A percentile compares a stretch with the other conserved stretches of the same genome.
Evolutionary conservation across 371 early-diverging fungal species (phyloP).

Genomic region (Mucor sp.): DNA sequence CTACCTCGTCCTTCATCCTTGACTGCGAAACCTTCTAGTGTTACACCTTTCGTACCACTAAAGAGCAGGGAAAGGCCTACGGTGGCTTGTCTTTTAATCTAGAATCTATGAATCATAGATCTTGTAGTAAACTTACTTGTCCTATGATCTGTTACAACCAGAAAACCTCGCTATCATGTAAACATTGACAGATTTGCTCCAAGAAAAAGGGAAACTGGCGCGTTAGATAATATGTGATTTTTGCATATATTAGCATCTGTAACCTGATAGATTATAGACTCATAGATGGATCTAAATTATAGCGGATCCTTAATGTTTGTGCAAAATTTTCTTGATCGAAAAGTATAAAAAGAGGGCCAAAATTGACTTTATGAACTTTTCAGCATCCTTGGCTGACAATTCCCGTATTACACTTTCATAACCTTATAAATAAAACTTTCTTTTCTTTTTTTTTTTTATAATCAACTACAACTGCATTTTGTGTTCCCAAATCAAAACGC

Average conservation of each 20-base stretch:
- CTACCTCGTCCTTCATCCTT: not conserved
- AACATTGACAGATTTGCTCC: not conserved
- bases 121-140: not conserved
- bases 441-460: slow-evolving; percentile 16
- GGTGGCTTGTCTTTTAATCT: not conserved
- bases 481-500: slow-evolving; percentile 6
- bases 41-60: not conserved
- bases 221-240: not conserved
- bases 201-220: not conserved
- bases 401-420: slow-evolving; percentile 36
- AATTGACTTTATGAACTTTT: slow-evolving; percentile 22
- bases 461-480: not conserved
- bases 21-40: not conserved
- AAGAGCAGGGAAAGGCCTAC: not conserved
- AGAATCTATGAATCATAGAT: slow-evolving; percentile 2
- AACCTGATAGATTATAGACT: not conserved
- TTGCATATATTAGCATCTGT: not conserved
- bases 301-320: not conserved
- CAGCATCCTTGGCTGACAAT: slow-evolving; percentile 54
- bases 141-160: not conserved
- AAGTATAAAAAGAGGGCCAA: slow-evolving; percentile 19
- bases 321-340: slow-evolving; percentile 6
- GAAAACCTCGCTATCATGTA: not conserved
- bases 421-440: slow-evolving; percentile 14
- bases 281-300: slow-evolving; percentile 7